Conservation (phyloP, 1,139 yeast species). For the Zygosaccharomyces pseudobailii region DNA sequence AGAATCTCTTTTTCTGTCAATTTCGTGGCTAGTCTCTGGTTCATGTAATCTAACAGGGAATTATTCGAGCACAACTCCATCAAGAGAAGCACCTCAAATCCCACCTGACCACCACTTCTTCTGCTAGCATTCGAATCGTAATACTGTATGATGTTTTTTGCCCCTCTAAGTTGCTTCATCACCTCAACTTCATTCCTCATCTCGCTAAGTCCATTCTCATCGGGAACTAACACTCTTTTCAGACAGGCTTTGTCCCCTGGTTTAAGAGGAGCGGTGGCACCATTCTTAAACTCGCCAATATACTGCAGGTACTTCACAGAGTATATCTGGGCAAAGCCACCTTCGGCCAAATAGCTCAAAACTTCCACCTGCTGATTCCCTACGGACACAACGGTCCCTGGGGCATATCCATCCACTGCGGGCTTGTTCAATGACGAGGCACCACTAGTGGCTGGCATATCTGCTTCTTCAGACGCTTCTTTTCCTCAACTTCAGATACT, state of each 20-base stretch:
- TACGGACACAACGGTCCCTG: constrained; percentile 59
- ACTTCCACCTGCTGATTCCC: constrained; percentile 59
- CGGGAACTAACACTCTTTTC: constrained; percentile 71
- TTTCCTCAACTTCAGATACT: background rate
- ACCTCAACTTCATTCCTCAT: constrained; percentile 78
- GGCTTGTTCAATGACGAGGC: constrained; percentile 11
- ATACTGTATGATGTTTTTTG: constrained; percentile 76
- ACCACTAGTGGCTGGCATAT: constrained; percentile 14
- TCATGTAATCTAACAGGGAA: constrained; percentile 91
- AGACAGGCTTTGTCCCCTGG: constrained; percentile 53
- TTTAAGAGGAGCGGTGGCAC: constrained; percentile 14
- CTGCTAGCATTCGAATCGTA: constrained; percentile 96
- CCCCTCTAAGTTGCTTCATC: constrained; percentile 77
- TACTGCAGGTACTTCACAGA: constrained; percentile 42
- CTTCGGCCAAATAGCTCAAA: constrained; percentile 59
- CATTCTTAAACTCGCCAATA: constrained; percentile 24
- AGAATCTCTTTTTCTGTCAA: constrained; percentile 78
- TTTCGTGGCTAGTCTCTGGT: constrained; percentile 76
- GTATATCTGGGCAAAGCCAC: constrained; percentile 78
- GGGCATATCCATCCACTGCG: constrained; percentile 17
- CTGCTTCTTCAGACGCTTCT: background rate
- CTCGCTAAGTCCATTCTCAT: constrained; percentile 60
- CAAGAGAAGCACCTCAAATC: constrained; percentile 79
- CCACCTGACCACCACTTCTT: constrained; percentile 35
- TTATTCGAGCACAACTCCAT: constrained; percentile 91